Conservation (phyloP, 352 stramenopile genomes). For the Phytopythium sindhum region DNA sequence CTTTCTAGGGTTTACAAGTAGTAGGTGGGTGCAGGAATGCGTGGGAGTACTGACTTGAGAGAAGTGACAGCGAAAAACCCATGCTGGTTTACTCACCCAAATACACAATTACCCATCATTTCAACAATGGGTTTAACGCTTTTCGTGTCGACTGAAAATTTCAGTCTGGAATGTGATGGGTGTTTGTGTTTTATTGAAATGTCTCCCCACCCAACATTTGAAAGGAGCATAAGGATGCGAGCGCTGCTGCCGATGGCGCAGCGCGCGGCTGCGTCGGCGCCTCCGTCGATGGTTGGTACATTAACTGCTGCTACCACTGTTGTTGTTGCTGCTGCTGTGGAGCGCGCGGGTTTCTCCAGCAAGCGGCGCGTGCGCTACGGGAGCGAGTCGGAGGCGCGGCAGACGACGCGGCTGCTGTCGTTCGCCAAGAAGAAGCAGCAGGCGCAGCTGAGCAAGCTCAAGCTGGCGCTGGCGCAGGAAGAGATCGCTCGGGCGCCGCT, state of each 20-base stretch:
- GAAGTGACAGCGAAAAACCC: no score
- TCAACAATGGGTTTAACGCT: no score
- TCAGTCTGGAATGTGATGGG: no score
- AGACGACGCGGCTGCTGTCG: constrained; percentile 21
- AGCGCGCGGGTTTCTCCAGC: constrained; percentile 21
- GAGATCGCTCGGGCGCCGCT: constrained; percentile 10
- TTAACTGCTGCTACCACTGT: neutral
- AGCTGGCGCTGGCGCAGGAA: constrained; percentile 25
- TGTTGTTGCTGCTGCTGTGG: neutral
- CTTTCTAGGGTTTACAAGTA: no score
- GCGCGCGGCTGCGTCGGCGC: neutral
- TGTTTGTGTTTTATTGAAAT: no score
- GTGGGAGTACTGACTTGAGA: no score
- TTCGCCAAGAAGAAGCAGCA: constrained; percentile 38
- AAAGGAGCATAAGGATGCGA: neutral
- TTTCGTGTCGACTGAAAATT: no score
- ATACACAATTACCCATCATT: no score
- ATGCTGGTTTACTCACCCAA: no score
- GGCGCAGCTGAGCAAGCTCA: constrained; percentile 39
- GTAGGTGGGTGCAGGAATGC: no score
- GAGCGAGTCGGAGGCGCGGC: constrained; percentile 14
- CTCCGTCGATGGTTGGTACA: no score
- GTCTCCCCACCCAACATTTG: no score
- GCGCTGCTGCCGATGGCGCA: neutral
- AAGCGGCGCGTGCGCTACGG: constrained; percentile 28